Percentiles rank a stretch among this genome's conserved stretches.
phyloP scores from a whole-genome alignment of 176 grass and related monocot species.

The Elymus sibiricus region DNA sequence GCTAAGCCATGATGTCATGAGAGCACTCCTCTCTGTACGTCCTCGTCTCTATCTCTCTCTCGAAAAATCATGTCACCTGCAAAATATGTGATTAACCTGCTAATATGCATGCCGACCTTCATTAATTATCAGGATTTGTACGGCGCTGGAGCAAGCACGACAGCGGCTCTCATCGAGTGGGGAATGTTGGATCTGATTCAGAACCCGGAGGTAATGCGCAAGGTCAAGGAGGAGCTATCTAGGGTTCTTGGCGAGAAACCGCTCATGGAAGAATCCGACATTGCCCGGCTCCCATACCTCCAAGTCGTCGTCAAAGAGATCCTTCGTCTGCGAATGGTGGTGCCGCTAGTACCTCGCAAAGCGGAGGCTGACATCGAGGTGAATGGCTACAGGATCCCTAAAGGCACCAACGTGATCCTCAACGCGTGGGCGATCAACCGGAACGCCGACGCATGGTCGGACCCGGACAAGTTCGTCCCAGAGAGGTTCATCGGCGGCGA shows the following conservation, averaged over 20 bases:
- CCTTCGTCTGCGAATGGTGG: constrained; percentile 24
- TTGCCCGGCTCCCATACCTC: constrained; percentile 31
- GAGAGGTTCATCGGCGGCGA: constrained; percentile 41
- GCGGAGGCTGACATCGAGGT: constrained; percentile 30
- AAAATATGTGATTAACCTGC: not conserved
- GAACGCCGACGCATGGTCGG: constrained; percentile 15
- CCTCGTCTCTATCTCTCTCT: too few relatives aligned
- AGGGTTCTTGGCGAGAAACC: not conserved
- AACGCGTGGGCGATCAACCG: constrained; percentile 45
- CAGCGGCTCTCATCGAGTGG: constrained; percentile 27
- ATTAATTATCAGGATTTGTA: constrained; percentile 21
- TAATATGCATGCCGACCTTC: too few relatives aligned
- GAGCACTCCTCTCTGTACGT: constrained; percentile 23
- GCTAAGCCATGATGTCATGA: not conserved
- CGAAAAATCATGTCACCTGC: too few relatives aligned
- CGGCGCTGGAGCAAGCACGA: constrained; percentile 31
- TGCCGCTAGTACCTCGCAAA: constrained; percentile 22
- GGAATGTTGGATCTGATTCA: constrained; percentile 36
- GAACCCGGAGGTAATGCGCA: constrained; percentile 15
- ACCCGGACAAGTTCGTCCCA: constrained; percentile 24
- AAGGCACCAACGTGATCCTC: constrained; percentile 26
- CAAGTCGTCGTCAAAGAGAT: constrained; percentile 37
- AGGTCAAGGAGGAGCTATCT: constrained; percentile 2
- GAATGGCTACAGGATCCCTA: constrained; percentile 19
- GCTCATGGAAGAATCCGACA: constrained; percentile 34